Base-by-base conservation (phyloP, 768 basidiomycete genomes). In the Pleurotus djamor region DNA sequence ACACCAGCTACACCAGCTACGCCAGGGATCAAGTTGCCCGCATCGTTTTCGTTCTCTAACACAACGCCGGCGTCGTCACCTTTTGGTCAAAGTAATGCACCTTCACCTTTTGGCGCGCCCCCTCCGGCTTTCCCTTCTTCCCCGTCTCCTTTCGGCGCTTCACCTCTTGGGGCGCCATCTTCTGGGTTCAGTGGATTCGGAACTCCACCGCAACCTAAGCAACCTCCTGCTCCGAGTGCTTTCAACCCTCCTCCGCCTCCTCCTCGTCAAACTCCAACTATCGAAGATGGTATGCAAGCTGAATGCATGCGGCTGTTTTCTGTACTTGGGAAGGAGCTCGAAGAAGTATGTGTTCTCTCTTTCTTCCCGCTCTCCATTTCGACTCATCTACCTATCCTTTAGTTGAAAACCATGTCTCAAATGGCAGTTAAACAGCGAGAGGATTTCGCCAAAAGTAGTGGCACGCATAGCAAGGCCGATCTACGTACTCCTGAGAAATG, bases 231-330 rank as follows among this genome's bases (percentile, higher is more conserved):
- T 33, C n/a, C 4, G 14, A 45, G 47, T 49, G 9, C n/a, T 50
- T 48, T 58, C 52, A 34, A 47, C 36, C 41, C 55, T 13, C 65
- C 64, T 35, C 63, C 64, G 4, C 54, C 58, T 33, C 44, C 49
- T 4, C 49, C 55, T 4, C 64, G 63, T 0, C 65, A 72, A 48
- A 60, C 72, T 58, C 21, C 21, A 28, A 60, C 76, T 59, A 64
- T 80, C 61, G 81, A 85, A 60, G 80, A 84, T 57, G 86, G 87
- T 8, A 83, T 94, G 82, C 88, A 91, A 64, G 77, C 78, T 14
- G 86, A 92, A 66, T 87, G 87, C 62, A 64, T 68, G 2, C 48
- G 76, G 36, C 74, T 94, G 36, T 75, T 86, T 44, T 57, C 62
- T 1, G 71, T 68, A 10, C 68, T 91, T 43, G 67, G 62, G 2